phyloP scores from a whole-genome alignment of 1,139 yeast species.

The Pichia sp. region DNA sequence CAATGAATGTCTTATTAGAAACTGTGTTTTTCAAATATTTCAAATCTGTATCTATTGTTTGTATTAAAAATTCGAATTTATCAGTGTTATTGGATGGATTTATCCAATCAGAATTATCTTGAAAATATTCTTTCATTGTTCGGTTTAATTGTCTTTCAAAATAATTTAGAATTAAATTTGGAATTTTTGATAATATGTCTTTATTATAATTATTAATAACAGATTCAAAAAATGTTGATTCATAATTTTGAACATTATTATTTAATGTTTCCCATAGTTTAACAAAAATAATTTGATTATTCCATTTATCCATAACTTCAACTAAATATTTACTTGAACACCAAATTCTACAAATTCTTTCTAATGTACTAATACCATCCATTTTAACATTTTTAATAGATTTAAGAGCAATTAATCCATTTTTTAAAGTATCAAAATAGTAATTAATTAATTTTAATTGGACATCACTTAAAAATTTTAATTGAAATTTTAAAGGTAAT shows the following conservation, averaged over 20 bases:
- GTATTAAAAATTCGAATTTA: slow-evolving; percentile 34
- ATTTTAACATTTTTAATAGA: slow-evolving; percentile 26
- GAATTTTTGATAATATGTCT: slow-evolving; percentile 33
- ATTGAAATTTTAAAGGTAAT: slow-evolving; percentile 54
- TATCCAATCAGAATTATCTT: slow-evolving; percentile 27
- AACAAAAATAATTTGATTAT: slow-evolving; percentile 55
- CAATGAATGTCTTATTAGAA: slow-evolving; percentile 22
- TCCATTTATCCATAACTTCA: slow-evolving; percentile 54
- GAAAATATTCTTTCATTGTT: slow-evolving; percentile 48
- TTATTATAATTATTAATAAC: slow-evolving; percentile 42
- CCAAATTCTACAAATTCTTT: slow-evolving; percentile 50
- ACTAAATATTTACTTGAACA: slow-evolving; percentile 54
- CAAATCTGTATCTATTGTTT: slow-evolving; percentile 34
- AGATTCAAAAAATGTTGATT: slow-evolving; percentile 48
- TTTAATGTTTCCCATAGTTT: slow-evolving; percentile 46
- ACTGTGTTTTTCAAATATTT: slow-evolving; percentile 32
- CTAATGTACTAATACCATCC: slow-evolving; percentile 38
- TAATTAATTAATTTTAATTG: slow-evolving; percentile 59
- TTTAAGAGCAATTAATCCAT: slow-evolving; percentile 44
- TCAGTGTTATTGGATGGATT: background rate
- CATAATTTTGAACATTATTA: slow-evolving; percentile 8
- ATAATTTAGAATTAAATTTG: slow-evolving; percentile 37
- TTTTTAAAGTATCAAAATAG: slow-evolving; percentile 47
- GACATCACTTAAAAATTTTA: slow-evolving; percentile 61
- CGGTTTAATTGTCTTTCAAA: slow-evolving; percentile 46